Base-by-base conservation (phyloP, 345 rosid species). In the Aegle marmelos region DNA sequence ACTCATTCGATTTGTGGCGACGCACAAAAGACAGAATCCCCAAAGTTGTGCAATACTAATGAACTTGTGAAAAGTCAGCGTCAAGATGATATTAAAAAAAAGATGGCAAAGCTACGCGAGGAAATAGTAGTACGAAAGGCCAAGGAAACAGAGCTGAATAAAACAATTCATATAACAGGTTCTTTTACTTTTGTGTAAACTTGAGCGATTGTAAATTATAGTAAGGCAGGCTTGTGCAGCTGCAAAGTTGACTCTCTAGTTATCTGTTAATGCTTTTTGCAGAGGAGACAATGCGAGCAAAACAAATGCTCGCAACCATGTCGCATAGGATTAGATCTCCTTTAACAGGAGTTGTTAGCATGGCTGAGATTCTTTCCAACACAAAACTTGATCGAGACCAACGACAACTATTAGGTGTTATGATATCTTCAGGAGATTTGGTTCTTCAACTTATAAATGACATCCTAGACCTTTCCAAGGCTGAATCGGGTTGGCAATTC, bases 241-340 rank as follows among this genome's bases (percentile, higher is more conserved):
- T 61, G 27, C 64, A 21, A 24, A 67, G 24, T 41, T 81, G 9
- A 78, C n/a, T 30, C 27, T 41, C 56, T 58, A 21, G 68, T 70
- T 50, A 17, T 17, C 14, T 33, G 36, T 24, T 37, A 61, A 71
- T 8, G 9, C 4, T 22, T 76, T 48, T 81, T 79, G 74, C 89
- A 95, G 99, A 96, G 97, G 99, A 94, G 88, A 96, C 98, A 14
- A 96, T 96, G 99, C 89, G 98, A 31, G 98, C 94, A 14, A 96
- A 96, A 79, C 98, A 96, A 81, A 94, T 96, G 97, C 86, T 94
- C 78, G 99, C 99, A 6, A 94, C 95, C 9, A 94, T 96, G 99
- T 96, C 99, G 17, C 98, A 96, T 68, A 98, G 94, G 87, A 96
- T 96, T 84, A 89, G 98, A 84, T 94, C 98, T 74, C 98, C 99